Evolutionary conservation across 2,329 filamentous ascomycete genomes (phyloP).

Genomic region (Hortaea werneckii): DNA sequence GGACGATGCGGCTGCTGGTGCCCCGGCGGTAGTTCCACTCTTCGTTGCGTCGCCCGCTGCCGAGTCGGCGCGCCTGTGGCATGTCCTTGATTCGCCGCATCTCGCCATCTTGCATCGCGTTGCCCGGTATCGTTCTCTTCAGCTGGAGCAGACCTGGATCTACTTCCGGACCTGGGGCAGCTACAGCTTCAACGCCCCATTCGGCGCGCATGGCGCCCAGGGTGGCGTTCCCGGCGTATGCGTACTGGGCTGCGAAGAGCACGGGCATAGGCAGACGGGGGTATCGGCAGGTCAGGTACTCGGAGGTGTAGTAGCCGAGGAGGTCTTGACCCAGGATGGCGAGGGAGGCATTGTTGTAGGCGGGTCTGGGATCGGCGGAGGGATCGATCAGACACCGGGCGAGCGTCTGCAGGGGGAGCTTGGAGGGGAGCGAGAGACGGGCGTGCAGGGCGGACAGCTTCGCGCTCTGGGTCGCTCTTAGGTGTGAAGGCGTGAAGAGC

Average conservation of each 20-base stretch:
- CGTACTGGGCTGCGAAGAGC: slow-evolving; percentile 74
- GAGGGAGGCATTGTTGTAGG: slow-evolving; percentile 83
- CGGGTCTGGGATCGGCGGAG: slow-evolving; percentile 67
- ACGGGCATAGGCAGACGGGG: slow-evolving; percentile 85
- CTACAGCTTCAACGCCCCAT: slow-evolving; percentile 89
- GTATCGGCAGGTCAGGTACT: slow-evolving; percentile 80
- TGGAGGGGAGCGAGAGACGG: slow-evolving; percentile 69
- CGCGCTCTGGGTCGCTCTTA: slow-evolving; percentile 55
- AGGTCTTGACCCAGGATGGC: slow-evolving; percentile 72
- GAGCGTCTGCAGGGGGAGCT: slow-evolving; percentile 75
- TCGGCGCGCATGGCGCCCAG: slow-evolving; percentile 64
- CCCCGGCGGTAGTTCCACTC: slow-evolving; percentile 53
- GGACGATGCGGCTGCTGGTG: slow-evolving; percentile 65
- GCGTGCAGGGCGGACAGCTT: slow-evolving; percentile 91
- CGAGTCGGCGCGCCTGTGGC: slow-evolving; percentile 6
- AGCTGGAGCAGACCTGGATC: slow-evolving; percentile 87
- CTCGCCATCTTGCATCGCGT: slow-evolving; percentile 23
- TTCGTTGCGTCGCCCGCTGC: slow-evolving; percentile 28
- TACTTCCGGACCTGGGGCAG: slow-evolving; percentile 78
- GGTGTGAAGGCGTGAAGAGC: slow-evolving; percentile 1
- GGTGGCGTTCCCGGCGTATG: slow-evolving; percentile 67
- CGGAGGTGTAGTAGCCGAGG: slow-evolving; percentile 78
- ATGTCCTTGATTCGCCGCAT: slow-evolving; percentile 23
- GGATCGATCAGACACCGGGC: slow-evolving; percentile 76
- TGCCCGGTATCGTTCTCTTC: slow-evolving; percentile 39